Percentiles rank a stretch among this genome's conserved stretches.
These are phyloP conservation scores for Wallacemonas collosoma DNA, from an alignment of 208 protist genomes.

Conservation along the genomic window DNA sequence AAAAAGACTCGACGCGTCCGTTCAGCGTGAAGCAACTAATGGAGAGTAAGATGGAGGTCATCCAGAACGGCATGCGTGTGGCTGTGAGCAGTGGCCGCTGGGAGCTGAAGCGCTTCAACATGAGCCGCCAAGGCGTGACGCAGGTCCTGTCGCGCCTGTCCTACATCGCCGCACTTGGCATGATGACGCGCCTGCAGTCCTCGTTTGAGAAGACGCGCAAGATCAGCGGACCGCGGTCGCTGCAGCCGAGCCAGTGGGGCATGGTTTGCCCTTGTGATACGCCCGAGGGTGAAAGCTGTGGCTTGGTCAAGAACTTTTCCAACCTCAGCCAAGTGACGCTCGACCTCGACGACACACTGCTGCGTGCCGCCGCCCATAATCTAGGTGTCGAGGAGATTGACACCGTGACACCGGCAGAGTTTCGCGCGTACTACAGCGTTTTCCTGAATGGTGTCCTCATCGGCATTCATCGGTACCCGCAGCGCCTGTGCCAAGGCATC, in stretches of 20 bases:
- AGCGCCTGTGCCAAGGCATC: conserved; percentile 73
- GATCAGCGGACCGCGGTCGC: conserved; percentile 92
- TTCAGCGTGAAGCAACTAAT: conserved; percentile 95
- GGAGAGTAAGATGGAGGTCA: conserved; percentile 94
- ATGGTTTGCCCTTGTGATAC: conserved; percentile 99
- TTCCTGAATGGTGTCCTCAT: conserved; percentile 87
- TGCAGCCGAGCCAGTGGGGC: conserved; percentile 99
- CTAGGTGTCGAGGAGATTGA: conserved; percentile 87
- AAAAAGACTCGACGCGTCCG: conserved; percentile 81
- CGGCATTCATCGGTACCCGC: conserved; percentile 87
- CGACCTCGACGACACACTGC: conserved; percentile 92
- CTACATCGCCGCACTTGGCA: conserved; percentile 98
- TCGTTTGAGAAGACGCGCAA: conserved; percentile 99
- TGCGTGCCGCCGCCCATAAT: conserved; percentile 71
- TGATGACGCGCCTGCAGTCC: conserved; percentile 99
- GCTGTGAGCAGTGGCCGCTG: conserved; percentile 97
- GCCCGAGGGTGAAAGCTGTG: conserved; percentile 98
- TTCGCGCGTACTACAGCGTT: conserved; percentile 74
- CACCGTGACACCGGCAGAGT: conserved; percentile 67
- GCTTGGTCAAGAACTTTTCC: conserved; percentile 99
- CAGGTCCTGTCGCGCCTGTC: conserved; percentile 98
- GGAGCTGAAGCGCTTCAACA: conserved; percentile 98
- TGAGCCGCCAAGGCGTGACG: conserved; percentile 95
- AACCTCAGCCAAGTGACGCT: conserved; percentile 98
- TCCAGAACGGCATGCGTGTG: conserved; percentile 97